phyloP scores from a whole-genome alignment of 148 eudicot species.

The Vaccinium darrowii region DNA sequence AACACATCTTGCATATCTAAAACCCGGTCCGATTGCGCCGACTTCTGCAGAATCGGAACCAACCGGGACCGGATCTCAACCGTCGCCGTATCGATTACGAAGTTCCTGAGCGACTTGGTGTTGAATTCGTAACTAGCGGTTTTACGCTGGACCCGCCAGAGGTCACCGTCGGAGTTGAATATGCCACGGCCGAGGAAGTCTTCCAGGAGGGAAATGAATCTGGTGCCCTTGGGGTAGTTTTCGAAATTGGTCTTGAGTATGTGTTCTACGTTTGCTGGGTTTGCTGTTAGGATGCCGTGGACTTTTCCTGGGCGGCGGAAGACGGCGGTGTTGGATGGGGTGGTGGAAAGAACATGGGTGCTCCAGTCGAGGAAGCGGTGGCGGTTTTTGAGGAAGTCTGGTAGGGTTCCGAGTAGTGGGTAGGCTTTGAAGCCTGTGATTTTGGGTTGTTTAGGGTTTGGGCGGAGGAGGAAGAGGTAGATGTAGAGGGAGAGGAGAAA shows the following conservation, averaged over 20 bases:
- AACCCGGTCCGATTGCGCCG: constrained; percentile 23
- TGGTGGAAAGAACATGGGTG: background rate
- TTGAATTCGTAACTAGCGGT: constrained; percentile 70
- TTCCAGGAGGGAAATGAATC: constrained; percentile 32
- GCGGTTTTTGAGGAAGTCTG: background rate
- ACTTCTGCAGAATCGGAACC: constrained; percentile 39
- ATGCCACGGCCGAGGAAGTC: constrained; percentile 80
- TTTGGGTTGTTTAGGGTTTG: background rate
- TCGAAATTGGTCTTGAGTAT: constrained; percentile 61
- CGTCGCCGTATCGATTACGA: constrained; percentile 37
- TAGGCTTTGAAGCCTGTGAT: background rate
- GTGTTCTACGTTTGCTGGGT: constrained; percentile 47
- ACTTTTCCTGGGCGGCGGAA: background rate
- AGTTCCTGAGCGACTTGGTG: constrained; percentile 51
- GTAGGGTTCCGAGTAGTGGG: background rate
- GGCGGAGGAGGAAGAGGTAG: background rate
- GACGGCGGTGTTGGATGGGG: background rate
- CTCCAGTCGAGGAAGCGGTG: constrained; percentile 3
- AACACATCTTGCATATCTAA: constrained; percentile 65
- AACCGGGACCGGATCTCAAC: constrained; percentile 44
- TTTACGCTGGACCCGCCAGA: constrained; percentile 68
- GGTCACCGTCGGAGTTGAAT: constrained; percentile 58
- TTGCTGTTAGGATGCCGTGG: background rate
- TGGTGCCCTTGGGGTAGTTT: constrained; percentile 66
- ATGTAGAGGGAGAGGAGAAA: background rate